These are phyloP conservation scores for Xylaria cubensis DNA, from an alignment of 495 filamentous ascomycete species.

Conservation along the genomic window DNA sequence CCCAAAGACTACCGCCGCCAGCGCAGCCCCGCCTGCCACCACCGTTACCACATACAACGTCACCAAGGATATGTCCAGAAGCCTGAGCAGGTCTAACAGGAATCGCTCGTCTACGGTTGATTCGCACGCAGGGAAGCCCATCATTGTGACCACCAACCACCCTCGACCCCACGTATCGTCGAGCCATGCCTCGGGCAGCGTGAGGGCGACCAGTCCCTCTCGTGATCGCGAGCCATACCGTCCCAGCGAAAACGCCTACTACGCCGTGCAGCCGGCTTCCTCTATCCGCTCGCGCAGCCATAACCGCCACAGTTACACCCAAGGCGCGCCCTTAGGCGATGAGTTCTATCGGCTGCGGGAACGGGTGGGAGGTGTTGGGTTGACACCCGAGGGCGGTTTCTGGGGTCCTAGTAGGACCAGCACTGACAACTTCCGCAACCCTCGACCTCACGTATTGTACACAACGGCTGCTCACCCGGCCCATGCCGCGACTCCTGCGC, in stretches of 20 bases:
- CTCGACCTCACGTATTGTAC: constrained; percentile 46
- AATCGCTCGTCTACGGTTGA: constrained; percentile 50
- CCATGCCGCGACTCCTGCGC: constrained; percentile 27
- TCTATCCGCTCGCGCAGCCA: constrained; percentile 50
- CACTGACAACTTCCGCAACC: constrained; percentile 47
- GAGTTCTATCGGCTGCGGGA: constrained; percentile 53
- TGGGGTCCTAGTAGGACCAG: constrained; percentile 36
- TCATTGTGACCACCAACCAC: constrained; percentile 55
- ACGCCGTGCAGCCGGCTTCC: constrained; percentile 54
- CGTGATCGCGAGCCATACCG: constrained; percentile 58
- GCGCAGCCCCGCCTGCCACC: constrained; percentile 38
- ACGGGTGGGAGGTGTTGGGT: constrained; percentile 36
- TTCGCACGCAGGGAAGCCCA: constrained; percentile 46
- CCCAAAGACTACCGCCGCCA: constrained; percentile 31
- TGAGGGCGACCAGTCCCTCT: constrained; percentile 50
- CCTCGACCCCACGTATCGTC: constrained; percentile 34
- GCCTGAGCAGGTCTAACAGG: constrained; percentile 45
- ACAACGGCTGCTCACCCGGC: constrained; percentile 30
- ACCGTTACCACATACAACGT: constrained; percentile 57
- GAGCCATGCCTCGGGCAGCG: constrained; percentile 40
- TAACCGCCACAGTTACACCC: constrained; percentile 39
- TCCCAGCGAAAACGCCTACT: constrained; percentile 56
- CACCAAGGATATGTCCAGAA: constrained; percentile 50
- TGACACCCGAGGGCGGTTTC: constrained; percentile 43
- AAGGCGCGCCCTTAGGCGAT: constrained; percentile 49